A percentile compares a stretch with the other conserved stretches of the same genome.
Evolutionary conservation across 768 basidiomycete genomes (phyloP).

Genomic region (Lactifluus hygrophoroides): DNA sequence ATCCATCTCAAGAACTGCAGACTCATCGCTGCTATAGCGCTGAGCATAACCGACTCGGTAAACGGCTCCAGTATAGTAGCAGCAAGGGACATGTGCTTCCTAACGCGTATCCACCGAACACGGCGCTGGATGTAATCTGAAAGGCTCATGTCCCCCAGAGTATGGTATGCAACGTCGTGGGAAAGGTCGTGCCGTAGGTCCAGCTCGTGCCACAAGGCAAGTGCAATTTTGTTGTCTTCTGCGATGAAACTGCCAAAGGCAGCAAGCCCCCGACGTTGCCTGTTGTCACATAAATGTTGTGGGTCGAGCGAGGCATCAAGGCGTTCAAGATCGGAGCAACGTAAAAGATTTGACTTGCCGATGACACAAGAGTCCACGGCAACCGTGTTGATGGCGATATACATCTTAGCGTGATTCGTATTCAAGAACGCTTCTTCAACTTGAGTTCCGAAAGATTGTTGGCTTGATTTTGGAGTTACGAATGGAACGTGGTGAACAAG

Average conservation of each 20-base stretch:
- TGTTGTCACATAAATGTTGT: slow-evolving; percentile 22
- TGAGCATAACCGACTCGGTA: slow-evolving; percentile 75
- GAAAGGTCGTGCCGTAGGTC: slow-evolving; percentile 83
- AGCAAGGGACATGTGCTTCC: slow-evolving; percentile 84
- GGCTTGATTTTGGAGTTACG: slow-evolving; percentile 50
- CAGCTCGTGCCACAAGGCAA: slow-evolving; percentile 89
- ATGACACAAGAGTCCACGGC: slow-evolving; percentile 93
- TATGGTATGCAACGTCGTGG: slow-evolving; percentile 82
- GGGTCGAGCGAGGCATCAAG: slow-evolving; percentile 58
- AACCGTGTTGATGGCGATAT: slow-evolving; percentile 84
- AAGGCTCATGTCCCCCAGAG: slow-evolving; percentile 81
- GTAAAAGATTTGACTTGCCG: slow-evolving; percentile 93
- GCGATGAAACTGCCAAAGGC: slow-evolving; percentile 86
- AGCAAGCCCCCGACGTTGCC: slow-evolving; percentile 48
- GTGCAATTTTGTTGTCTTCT: slow-evolving; percentile 97
- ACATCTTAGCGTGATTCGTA: slow-evolving; percentile 98
- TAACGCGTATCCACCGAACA: slow-evolving; percentile 93
- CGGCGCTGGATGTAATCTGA: slow-evolving; percentile 81
- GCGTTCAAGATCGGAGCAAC: slow-evolving; percentile 77
- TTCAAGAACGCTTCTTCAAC: slow-evolving; percentile 94
- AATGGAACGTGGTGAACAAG: slow-evolving; percentile 96
- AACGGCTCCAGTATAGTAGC: slow-evolving; percentile 90
- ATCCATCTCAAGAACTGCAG: slow-evolving; percentile 42
- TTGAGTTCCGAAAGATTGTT: slow-evolving; percentile 63
- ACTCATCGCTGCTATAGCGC: slow-evolving; percentile 53